Percentiles rank a stretch among this genome's conserved stretches.
Evolutionary conservation across 2,329 filamentous ascomycete species (phyloP).

Genomic region (Fusarium sp.): DNA sequence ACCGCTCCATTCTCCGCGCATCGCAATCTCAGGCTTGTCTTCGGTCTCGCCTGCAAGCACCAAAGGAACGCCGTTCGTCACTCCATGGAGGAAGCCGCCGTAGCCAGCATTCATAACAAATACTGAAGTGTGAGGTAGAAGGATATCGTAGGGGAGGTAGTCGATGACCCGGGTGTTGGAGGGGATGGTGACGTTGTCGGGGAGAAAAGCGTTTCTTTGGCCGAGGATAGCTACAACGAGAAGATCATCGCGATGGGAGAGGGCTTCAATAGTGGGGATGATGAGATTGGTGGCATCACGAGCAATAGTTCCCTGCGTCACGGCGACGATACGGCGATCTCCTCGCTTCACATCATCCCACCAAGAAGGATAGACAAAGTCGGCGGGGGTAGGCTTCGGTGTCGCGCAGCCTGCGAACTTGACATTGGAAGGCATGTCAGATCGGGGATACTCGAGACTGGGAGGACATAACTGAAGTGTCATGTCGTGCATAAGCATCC

Average conservation of each 20-base stretch:
- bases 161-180: constrained; percentile 60
- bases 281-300: constrained; percentile 58
- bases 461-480: constrained; percentile 56
- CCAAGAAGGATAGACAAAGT: constrained; percentile 57
- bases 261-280: constrained; percentile 59
- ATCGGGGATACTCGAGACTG: constrained; percentile 56
- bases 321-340: constrained; percentile 59
- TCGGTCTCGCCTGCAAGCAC: constrained; percentile 59
- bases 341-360: constrained; percentile 58
- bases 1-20: constrained; percentile 59
- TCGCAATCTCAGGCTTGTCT: constrained; percentile 59
- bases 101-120: constrained; percentile 65
- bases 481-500: constrained; percentile 51
- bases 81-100: constrained; percentile 60
- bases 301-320: constrained; percentile 63
- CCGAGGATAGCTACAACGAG: constrained; percentile 54
- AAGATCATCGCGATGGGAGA: constrained; percentile 58
- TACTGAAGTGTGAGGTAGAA: constrained; percentile 60
- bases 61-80: constrained; percentile 62
- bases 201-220: constrained; percentile 42
- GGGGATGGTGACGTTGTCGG: constrained; percentile 51
- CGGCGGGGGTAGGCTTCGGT: constrained; percentile 48
- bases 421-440: constrained; percentile 55
- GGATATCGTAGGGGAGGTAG: constrained; percentile 62
- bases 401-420: constrained; percentile 60